These are phyloP conservation scores for Aciculoconidium aculeatum DNA, from an alignment of 805 yeast genomes.

Conservation along the genomic window DNA sequence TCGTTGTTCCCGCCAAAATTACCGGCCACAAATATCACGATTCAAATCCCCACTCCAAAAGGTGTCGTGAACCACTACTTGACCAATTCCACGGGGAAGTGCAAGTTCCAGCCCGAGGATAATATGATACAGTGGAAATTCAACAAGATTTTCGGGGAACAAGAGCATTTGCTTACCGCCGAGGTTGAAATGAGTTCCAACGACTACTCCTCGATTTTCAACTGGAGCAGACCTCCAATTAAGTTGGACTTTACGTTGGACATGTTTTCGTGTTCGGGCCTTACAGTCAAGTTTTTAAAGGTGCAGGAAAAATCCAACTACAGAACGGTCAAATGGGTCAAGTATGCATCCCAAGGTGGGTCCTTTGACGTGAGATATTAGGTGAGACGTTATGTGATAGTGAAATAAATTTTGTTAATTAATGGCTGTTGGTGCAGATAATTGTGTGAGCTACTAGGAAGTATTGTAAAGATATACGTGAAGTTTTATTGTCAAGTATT, in stretches of 20 bases:
- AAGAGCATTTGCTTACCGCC: conserved; percentile 56
- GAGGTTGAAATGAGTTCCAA: conserved; percentile 36
- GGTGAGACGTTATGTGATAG: conserved; percentile 4
- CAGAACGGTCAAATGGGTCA: conserved; percentile 81
- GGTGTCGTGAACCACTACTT: conserved; percentile 20
- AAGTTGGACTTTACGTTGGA: conserved; percentile 60
- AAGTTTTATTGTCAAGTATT: too few species aligned
- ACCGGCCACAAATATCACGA: conserved; percentile 55
- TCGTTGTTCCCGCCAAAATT: conserved; percentile 56
- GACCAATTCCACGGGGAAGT: conserved; percentile 56
- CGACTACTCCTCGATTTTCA: conserved; percentile 10
- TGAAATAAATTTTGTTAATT: too few species aligned
- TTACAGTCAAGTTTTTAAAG: conserved; percentile 65
- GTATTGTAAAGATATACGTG: too few species aligned
- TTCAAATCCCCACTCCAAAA: conserved; percentile 64
- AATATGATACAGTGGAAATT: conserved; percentile 65
- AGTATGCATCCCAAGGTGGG: conserved; percentile 71
- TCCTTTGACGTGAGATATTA: conserved; percentile 73
- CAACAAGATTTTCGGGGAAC: conserved; percentile 59
- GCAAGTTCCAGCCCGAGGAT: conserved; percentile 63
- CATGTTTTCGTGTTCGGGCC: conserved; percentile 74
- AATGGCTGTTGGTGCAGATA: too few species aligned
- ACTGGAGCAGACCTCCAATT: conserved; percentile 74
- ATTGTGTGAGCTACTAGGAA: too few species aligned
- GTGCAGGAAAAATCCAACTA: conserved; percentile 57